phyloP scores from a whole-genome alignment of 1,139 yeast species.

The Protomyces inouyei region DNA sequence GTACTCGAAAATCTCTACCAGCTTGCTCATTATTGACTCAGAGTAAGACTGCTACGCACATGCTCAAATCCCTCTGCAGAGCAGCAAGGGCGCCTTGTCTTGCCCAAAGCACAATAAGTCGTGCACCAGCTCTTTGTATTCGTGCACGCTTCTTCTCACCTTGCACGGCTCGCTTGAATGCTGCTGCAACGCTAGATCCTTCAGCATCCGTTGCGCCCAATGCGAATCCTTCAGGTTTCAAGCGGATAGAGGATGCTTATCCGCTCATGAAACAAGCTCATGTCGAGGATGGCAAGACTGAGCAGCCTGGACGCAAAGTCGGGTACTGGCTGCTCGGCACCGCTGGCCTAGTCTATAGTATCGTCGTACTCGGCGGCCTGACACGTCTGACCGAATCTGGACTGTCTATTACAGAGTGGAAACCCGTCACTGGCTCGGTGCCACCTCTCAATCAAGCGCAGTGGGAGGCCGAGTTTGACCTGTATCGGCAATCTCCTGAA shows the following conservation, averaged over 20 bases:
- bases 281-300: neutral
- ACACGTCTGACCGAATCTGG: conserved; percentile 96
- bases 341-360: conserved; percentile 85
- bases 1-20: too few relatives aligned
- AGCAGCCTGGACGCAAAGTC: conserved; percentile 41
- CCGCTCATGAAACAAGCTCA: neutral
- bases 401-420: conserved; percentile 95
- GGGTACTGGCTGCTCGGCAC: conserved; percentile 92
- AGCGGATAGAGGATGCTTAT: neutral
- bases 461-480: conserved; percentile 79
- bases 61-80: neutral
- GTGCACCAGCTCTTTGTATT: neutral
- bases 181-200: neutral
- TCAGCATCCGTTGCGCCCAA: neutral
- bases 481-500: conserved; percentile 84
- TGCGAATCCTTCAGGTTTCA: neutral
- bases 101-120: neutral
- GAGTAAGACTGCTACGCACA: neutral
- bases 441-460: conserved; percentile 78
- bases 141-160: neutral
- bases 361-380: conserved; percentile 92
- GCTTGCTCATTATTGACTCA: too few relatives aligned
- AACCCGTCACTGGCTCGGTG: conserved; percentile 88
- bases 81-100: neutral
- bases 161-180: neutral